phyloP scores from a whole-genome alignment of 2,329 filamentous ascomycete genomes.

The Diplodia intermedia region DNA sequence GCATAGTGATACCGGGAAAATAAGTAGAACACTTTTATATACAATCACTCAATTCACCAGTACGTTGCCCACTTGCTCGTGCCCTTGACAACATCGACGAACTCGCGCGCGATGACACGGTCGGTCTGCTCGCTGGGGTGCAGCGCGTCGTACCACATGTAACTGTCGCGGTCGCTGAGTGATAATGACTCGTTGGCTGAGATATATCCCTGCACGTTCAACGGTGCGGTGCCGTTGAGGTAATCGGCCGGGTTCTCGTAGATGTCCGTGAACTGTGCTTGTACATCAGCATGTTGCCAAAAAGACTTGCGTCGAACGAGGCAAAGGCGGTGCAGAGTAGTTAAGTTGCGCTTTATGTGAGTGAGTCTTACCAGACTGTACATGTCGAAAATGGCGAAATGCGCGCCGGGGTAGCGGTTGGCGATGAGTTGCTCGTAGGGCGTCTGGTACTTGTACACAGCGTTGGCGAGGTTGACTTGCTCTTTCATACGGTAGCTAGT shows the following conservation, averaged over 20 bases:
- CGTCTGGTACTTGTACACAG: conserved; percentile 59
- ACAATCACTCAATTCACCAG: conserved; percentile 39
- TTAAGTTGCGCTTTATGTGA: neutral
- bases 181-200: conserved; percentile 57
- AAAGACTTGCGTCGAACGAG: too few relatives aligned
- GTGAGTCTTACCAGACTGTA: conserved; percentile 60
- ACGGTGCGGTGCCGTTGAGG: conserved; percentile 66
- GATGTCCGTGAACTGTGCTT: conserved; percentile 65
- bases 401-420: conserved; percentile 60
- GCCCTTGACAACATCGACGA: conserved; percentile 62
- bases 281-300: neutral
- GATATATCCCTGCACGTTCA: conserved; percentile 65
- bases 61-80: conserved; percentile 56
- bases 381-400: conserved; percentile 71
- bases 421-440: conserved; percentile 54
- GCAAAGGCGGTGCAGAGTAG: neutral
- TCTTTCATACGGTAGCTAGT: conserved; percentile 61
- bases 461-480: conserved; percentile 59
- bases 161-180: conserved; percentile 51
- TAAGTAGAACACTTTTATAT: neutral
- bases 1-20: too few relatives aligned
- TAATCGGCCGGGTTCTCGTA: conserved; percentile 66
- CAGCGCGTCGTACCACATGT: conserved; percentile 76
- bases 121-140: conserved; percentile 73
- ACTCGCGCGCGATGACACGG: conserved; percentile 63